Evolutionary conservation across 192 early-diverging fungal genomes (phyloP), one percentile per base, ranked within the genome.

Genomic region (Podila minutissima): DNA sequence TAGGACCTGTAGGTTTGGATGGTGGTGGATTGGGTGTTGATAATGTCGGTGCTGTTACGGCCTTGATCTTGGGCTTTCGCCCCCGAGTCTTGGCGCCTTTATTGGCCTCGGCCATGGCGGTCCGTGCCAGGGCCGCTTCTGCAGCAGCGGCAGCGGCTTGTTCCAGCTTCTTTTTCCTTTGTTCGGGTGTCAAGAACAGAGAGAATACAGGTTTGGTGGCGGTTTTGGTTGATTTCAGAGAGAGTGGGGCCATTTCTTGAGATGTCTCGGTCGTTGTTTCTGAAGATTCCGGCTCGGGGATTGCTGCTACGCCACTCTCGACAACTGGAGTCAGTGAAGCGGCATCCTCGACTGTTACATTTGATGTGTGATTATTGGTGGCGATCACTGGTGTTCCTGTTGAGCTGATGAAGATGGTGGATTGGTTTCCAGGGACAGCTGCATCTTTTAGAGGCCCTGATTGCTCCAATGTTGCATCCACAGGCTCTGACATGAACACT

Each of bases 201-300:
- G 77, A 81, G 50, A 81, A 81, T 2, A 81, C 77, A 37, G 58
- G 71, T 46, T 81, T 81, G 3, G 77, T 49, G 4, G 69, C 26
- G 41, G 41, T 46, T 46, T 46, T 46, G 2, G 41, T 15, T 17
- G 41, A 46, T 46, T 46, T 11, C 15, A 15, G 41, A 46, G 41
- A 12, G 13, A 46, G 1, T 46, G 41, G 4, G 41, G 13, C 41
- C 41, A 46, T 46, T 46, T 15, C 15, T 17, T 46, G 41, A 46
- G 15, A 15, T 46, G 41, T 0, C 41, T 46, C 15, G 15, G 15
- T 15, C 15, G 1, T 46, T 46, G 13, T 46, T 46, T 46, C 41
- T 46, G 41, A 17, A 46, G 41, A 46, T 46, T 46, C 41, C 41
- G 41, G 12, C 41, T 46, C 41, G 1, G 4, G 41, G 11, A 46